Conservation (phyloP, 805 yeast species). For the Metschnikowia santaceciliae region DNA sequence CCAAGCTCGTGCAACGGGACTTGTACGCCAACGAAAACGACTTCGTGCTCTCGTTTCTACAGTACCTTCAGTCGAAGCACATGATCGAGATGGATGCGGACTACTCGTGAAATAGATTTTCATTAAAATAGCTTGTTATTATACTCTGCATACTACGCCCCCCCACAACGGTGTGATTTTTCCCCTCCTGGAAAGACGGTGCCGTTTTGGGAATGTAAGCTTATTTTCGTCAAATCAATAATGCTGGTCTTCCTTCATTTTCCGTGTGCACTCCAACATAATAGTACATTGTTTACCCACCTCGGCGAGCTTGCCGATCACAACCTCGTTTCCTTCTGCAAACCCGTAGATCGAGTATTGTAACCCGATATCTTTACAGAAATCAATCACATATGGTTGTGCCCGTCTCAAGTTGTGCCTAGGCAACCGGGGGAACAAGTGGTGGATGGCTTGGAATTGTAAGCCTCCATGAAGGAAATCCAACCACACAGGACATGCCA, state of each 20-base stretch:
- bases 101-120: not conserved
- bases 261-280: conserved; percentile 66
- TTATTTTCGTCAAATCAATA: conserved; percentile 1
- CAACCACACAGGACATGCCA: conserved; percentile 89
- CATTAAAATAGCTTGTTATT: not conserved
- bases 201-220: not conserved
- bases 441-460: conserved; percentile 89
- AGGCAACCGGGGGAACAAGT: conserved; percentile 83
- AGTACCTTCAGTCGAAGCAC: conserved; percentile 29
- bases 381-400: conserved; percentile 67
- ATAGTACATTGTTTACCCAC: conserved; percentile 77
- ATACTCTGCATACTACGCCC: not conserved
- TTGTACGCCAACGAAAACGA: conserved; percentile 38
- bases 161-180: not conserved
- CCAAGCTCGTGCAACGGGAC: conserved; percentile 35
- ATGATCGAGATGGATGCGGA: conserved; percentile 21
- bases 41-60: conserved; percentile 37
- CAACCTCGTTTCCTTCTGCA: conserved; percentile 68
- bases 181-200: not conserved
- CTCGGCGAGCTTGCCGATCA: conserved; percentile 64
- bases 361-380: conserved; percentile 73
- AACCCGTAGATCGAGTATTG: conserved; percentile 83
- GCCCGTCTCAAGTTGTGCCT: conserved; percentile 78
- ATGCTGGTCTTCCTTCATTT: conserved; percentile 52
- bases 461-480: conserved; percentile 90